A percentile compares a stretch with the other conserved stretches of the same genome.
Conservation (phyloP, 805 yeast genomes). For the Monosporozyma yasuniensis region DNA sequence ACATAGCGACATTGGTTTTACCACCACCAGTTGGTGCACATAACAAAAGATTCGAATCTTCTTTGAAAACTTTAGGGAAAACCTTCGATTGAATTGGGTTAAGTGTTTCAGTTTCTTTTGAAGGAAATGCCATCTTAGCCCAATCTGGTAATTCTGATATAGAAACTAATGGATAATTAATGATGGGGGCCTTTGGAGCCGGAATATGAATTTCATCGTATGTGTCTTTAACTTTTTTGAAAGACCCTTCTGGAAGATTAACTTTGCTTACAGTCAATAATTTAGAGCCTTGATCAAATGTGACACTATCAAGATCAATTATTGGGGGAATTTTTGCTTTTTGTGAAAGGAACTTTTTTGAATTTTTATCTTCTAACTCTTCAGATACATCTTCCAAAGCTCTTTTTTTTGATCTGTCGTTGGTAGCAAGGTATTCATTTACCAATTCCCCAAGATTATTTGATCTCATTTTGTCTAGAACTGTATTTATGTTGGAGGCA, state of each 20-base stretch:
- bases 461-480: conserved; percentile 38
- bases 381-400: conserved; percentile 1
- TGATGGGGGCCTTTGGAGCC: conserved; percentile 52
- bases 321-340: conserved; percentile 16
- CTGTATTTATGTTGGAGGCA: conserved; percentile 22
- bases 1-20: conserved; percentile 92
- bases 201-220: conserved; percentile 94
- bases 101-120: conserved; percentile 52
- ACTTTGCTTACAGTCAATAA: conserved; percentile 59
- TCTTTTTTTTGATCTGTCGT: conserved; percentile 4
- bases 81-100: conserved; percentile 81
- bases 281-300: conserved; percentile 66
- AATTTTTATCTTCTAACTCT: conserved; percentile 4
- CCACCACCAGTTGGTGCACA: conserved; percentile 99
- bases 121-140: conserved; percentile 71
- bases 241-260: conserved; percentile 75
- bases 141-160: conserved; percentile 66
- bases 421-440: conserved; percentile 32
- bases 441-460: conserved; percentile 36
- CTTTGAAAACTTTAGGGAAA: conserved; percentile 63
- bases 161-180: conserved; percentile 38
- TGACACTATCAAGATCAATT: conserved; percentile 55
- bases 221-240: conserved; percentile 56
- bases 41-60: conserved; percentile 63
- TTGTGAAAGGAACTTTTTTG: conserved; percentile 21